Percentiles rank a stretch among this genome's conserved stretches.
Evolutionary conservation across 805 yeast species (phyloP).

Genomic region (Saturnispora quitensis): DNA sequence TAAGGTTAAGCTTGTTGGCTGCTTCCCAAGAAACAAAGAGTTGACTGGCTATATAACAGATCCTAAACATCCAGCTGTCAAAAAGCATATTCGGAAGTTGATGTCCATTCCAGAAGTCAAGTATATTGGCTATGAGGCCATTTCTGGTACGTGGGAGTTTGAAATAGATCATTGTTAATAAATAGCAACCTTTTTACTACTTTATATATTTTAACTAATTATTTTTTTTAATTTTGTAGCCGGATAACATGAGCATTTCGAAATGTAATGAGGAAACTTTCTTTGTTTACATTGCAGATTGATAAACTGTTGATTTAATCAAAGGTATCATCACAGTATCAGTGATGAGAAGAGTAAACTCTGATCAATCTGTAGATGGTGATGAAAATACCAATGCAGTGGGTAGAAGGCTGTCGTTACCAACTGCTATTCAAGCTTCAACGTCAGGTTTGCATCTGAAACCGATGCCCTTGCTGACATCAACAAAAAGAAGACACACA

Average conservation of each 20-base stretch:
- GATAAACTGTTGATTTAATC: too few species aligned
- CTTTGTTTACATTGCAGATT: constrained; percentile 1
- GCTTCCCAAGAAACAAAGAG: constrained; percentile 71
- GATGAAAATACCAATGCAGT: background rate
- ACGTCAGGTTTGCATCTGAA: background rate
- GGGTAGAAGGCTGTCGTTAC: constrained; percentile 1
- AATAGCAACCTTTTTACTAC: background rate
- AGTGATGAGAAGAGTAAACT: background rate
- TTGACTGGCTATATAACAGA: constrained; percentile 69
- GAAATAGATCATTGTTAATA: constrained; percentile 33
- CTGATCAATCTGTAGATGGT: background rate
- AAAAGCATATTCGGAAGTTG: constrained; percentile 58
- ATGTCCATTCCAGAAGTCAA: constrained; percentile 48
- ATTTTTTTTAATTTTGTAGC: background rate
- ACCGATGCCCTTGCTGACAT: background rate
- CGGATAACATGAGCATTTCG: background rate
- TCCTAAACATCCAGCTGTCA: constrained; percentile 61
- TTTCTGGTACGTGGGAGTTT: constrained; percentile 65
- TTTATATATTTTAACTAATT: background rate
- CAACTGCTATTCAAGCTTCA: background rate
- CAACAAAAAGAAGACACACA: constrained; percentile 25
- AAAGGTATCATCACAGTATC: too few species aligned
- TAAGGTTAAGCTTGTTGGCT: constrained; percentile 62
- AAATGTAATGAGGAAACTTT: background rate
- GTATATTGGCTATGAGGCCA: constrained; percentile 71